Percentiles rank a stretch among this genome's conserved stretches.
Conservation (phyloP, 768 basidiomycete genomes). For the Mycena maculata region DNA sequence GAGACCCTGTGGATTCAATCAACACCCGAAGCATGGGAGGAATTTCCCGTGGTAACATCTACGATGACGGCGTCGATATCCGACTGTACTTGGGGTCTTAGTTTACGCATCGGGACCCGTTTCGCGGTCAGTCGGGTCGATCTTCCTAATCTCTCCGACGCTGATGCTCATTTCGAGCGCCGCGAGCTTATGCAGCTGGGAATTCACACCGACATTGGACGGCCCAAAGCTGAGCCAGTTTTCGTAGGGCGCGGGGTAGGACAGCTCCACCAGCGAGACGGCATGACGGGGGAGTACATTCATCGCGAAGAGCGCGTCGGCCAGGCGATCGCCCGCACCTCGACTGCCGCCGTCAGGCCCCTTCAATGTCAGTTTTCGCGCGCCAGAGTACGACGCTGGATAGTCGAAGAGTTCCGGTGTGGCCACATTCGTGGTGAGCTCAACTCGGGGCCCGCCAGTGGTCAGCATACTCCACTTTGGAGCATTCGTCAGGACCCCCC, state of each 20-base stretch:
- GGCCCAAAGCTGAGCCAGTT: neutral
- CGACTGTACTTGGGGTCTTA: too few species aligned
- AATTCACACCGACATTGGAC: neutral
- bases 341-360: too few species aligned
- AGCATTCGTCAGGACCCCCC: neutral
- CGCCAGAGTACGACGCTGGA: neutral
- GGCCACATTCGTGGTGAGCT: neutral
- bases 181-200: neutral
- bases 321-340: neutral
- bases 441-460: neutral
- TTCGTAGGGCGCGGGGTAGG: neutral
- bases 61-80: too few species aligned
- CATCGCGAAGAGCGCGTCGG: neutral
- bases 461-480: neutral
- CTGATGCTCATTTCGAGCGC: neutral
- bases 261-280: neutral
- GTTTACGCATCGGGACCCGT: too few species aligned
- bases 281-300: slow-evolving; percentile 2
- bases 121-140: too few species aligned
- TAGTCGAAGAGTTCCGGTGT: neutral
- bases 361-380: neutral
- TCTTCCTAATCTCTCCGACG: too few species aligned
- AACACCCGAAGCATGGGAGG: too few species aligned
- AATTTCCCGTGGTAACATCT: too few species aligned
- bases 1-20: too few species aligned